Evolutionary conservation across 768 basidiomycete species (phyloP), one percentile per base, ranked within the genome.

Genomic region (Flagelloscypha sp.): DNA sequence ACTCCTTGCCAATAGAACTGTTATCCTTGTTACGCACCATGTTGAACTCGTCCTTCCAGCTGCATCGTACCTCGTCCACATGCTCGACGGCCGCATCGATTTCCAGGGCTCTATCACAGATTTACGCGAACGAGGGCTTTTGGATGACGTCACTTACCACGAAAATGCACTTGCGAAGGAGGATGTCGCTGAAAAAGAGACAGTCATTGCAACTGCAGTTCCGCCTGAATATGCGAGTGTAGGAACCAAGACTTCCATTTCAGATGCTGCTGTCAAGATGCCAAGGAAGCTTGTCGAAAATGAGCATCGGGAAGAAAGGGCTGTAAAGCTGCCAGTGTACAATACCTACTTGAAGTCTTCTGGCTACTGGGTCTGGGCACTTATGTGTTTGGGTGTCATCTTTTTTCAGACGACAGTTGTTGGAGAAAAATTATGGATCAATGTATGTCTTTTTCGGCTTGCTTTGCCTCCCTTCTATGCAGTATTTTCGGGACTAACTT

Each of bases 61-160:
- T 3, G 65, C 72, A 3, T 42, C 69, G 41, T 76, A 76, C 42
- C 48, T 79, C 0, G 60, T 78, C 10, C 68, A 74, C 27, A 68
- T 79, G 57, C 61, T 75, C 2, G 77, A 78, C 42, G 78, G 76
- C 7, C 66, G 76, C 15, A 67, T 78, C 27, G 74, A 76, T 41
- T 58, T 63, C 2, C 65, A 73, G 47, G 78, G 77, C 9, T 66
- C 64, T 1, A 50, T 72, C 9, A 59, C 60, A 16, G 72, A 74
- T 4, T 57, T 79, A 5, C 66, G 67, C 1, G 55, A 57, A 0
- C 56, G 50, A n/a, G 75, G 75, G 6, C 45, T 69, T 5, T 56
- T 79, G 9, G 66, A 70, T n/a, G 51, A 61, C 15, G 66, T 79
- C 20, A 44, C 63, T 0, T 58, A 55, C 7, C 57, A 61, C 18